Conservation (phyloP, 1,139 yeast genomes). For the Magnusiomyces fungicola region DNA sequence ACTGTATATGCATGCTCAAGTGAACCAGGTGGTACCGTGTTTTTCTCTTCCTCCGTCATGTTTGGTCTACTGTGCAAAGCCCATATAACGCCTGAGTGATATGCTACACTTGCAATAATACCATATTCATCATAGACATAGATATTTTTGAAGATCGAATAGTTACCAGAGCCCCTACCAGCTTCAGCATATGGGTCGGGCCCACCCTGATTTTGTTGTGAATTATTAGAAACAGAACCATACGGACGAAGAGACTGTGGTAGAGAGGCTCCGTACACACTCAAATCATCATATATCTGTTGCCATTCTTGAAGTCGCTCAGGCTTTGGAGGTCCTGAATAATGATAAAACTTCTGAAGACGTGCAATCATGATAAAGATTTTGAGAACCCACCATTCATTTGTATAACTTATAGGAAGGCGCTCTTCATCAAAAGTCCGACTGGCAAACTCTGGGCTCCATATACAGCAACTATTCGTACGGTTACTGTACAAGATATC, state of each 20-base stretch:
- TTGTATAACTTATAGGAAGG: conserved; percentile 9
- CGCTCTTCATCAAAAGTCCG: conserved; percentile 7
- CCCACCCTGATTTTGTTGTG: neutral
- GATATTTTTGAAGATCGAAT: neutral
- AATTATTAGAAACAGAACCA: neutral
- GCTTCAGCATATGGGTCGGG: neutral
- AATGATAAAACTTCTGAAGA: conserved; percentile 7
- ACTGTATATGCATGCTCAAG: conserved; percentile 12
- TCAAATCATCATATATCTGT: conserved; percentile 8
- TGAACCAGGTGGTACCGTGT: conserved; percentile 10
- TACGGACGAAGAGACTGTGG: conserved; percentile 14
- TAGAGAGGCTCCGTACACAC: conserved; percentile 8
- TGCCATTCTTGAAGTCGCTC: conserved; percentile 11
- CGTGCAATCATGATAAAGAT: conserved; percentile 9
- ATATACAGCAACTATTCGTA: conserved; percentile 5
- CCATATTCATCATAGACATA: conserved; percentile 10
- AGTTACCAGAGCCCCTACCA: neutral
- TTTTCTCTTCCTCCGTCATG: conserved; percentile 5
- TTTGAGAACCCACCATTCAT: conserved; percentile 14
- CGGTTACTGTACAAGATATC: conserved; percentile 11
- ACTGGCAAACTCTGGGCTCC: conserved; percentile 9
- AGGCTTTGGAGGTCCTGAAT: conserved; percentile 7
- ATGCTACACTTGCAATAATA: conserved; percentile 8
- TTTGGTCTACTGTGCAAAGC: conserved; percentile 4
- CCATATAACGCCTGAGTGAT: conserved; percentile 10